Evolutionary conservation across 345 rosid species (phyloP).

Genomic region (Hypericum androsaemum): DNA sequence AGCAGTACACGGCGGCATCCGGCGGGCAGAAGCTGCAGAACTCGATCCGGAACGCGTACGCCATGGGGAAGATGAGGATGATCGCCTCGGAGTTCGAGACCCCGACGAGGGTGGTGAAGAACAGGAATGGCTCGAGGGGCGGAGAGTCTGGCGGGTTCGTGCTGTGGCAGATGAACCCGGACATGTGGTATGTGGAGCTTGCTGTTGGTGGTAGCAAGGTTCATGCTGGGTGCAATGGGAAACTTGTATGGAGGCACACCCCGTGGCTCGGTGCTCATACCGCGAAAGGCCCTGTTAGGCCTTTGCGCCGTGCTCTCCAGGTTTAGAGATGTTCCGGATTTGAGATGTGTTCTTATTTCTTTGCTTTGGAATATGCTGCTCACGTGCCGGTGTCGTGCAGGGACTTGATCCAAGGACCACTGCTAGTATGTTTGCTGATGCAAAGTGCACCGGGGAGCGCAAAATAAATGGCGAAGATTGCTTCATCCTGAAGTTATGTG

Average conservation of each 20-base stretch:
- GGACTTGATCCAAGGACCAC: constrained; percentile 91
- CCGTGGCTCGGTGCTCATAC: constrained; percentile 90
- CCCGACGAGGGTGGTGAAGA: constrained; percentile 59
- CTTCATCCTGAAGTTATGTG: constrained; percentile 68
- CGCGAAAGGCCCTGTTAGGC: constrained; percentile 87
- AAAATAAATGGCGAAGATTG: constrained; percentile 75
- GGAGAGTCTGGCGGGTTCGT: constrained; percentile 80
- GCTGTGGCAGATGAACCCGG: constrained; percentile 96
- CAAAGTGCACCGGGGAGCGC: constrained; percentile 80
- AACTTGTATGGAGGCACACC: constrained; percentile 87
- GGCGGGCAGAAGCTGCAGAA: constrained; percentile 79
- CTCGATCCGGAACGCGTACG: constrained; percentile 69
- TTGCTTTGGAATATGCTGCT: neutral
- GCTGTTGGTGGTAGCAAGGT: constrained; percentile 81
- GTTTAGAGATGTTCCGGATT: constrained; percentile 19
- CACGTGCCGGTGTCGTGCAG: constrained; percentile 25
- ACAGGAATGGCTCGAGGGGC: constrained; percentile 39
- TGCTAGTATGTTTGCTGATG: constrained; percentile 69
- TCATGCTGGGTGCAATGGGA: constrained; percentile 89
- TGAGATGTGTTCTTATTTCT: neutral
- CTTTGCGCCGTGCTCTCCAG: constrained; percentile 87
- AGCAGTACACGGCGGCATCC: constrained; percentile 85
- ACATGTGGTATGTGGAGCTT: constrained; percentile 91
- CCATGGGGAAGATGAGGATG: constrained; percentile 86
- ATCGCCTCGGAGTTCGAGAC: constrained; percentile 67